Evolutionary conservation across 2,329 filamentous ascomycete genomes (phyloP).

Genomic region (Rutstroemia sp.): DNA sequence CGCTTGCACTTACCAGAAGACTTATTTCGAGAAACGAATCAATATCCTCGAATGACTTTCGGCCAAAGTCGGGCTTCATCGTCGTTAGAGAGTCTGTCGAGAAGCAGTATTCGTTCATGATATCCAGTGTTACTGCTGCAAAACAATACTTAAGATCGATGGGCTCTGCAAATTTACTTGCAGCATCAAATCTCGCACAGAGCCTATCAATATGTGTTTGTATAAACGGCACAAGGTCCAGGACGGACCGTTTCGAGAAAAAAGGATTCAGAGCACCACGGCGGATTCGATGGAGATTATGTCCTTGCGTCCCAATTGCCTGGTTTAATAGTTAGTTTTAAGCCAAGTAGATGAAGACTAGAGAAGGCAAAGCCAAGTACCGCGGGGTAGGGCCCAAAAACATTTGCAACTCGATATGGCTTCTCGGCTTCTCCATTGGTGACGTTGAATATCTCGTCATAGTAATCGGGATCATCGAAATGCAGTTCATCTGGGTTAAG

Average conservation of each 20-base stretch:
- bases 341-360: too few relatives aligned
- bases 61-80: neutral
- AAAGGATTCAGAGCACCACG: slow-evolving; percentile 13
- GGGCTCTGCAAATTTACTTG: neutral
- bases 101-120: slow-evolving; percentile 12
- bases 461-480: slow-evolving; percentile 13
- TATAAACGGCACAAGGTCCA: neutral
- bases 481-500: slow-evolving; percentile 13
- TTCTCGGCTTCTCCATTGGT: neutral
- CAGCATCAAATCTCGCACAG: neutral
- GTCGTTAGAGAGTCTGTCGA: neutral
- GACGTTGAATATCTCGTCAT: slow-evolving; percentile 5
- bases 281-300: slow-evolving; percentile 14
- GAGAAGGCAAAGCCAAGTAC: neutral
- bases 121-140: neutral
- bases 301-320: slow-evolving; percentile 8
- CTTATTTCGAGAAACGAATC: neutral
- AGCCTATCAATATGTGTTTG: slow-evolving; percentile 2
- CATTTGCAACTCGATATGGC: neutral
- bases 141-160: slow-evolving; percentile 3
- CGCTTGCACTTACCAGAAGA: neutral
- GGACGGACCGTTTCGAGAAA: slow-evolving; percentile 13
- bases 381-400: slow-evolving; percentile 1
- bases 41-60: neutral
- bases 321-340: neutral